Base-by-base conservation (phyloP, 169 alveolate genomes). In the Plasmodium sp. region DNA sequence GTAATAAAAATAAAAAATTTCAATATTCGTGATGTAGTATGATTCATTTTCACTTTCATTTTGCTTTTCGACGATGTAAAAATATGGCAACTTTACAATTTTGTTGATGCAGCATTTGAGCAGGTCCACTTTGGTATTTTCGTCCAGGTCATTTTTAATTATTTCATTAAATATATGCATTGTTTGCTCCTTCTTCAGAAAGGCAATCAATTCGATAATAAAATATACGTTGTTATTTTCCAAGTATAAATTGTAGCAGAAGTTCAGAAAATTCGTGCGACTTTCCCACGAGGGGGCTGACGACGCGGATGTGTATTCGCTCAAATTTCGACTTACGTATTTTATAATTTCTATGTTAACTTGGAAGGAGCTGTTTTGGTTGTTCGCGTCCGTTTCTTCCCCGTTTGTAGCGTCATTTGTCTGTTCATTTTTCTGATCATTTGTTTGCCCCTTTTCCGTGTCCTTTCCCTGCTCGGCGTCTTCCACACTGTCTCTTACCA, bases 31-130 rank as follows among this genome's bases (percentile, higher is more conserved):
- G 72, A 90, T 71, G 36, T 90, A 90, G 82, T 90, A 90, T 9
- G 94, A 41, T 90, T 90, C 94, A 90, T 90, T 90, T 74, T 85
- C 93, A 73, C 36, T 85, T 62, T 90, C 91, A 33, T 90, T 90
- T 48, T 90, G 62, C 72, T 90, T 90, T 45, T 90, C 94, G 6
- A 45, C 12, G 62, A 90, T 58, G 33, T 90, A 90, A 5, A 73
- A 80, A 80, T 90, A 90, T 22, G 94, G 94, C 62, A 90, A 90
- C 72, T 90, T 77, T 58, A 90, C 56, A 18, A 90, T 90, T 80
- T 80, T 90, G 51, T 90, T 81, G 39, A 90, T 80, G 48, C 94
- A 90, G 74, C 14, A 41, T 80, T 80, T 90, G 56, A 90, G 73
- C 39, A 79, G 67, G 67, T 90, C 94, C 36, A 90, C 83, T 90